These are phyloP conservation scores for Brassica juncea DNA, from an alignment of 345 rosid genomes.

Conservation along the genomic window DNA sequence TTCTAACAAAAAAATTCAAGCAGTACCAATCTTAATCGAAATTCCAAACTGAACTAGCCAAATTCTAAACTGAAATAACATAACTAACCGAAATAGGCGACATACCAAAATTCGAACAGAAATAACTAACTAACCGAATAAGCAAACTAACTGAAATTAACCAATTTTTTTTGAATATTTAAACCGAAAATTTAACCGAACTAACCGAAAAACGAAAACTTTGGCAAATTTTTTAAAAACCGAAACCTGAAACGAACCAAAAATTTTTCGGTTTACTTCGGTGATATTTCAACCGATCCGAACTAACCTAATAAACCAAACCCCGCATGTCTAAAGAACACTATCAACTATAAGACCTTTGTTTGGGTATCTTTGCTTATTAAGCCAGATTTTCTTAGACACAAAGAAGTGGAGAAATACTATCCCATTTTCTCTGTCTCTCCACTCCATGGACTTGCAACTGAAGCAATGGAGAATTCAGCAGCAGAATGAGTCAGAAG, in stretches of 20 bases:
- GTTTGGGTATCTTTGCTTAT: constrained; percentile 38
- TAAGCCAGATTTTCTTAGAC: constrained; percentile 30
- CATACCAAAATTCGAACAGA: not conserved
- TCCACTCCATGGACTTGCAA: constrained; percentile 70
- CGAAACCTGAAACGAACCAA: not conserved
- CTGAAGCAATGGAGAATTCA: constrained; percentile 90
- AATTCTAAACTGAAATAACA: no score
- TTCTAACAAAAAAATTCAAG: no score
- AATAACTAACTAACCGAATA: not conserved
- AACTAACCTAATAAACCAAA: no score
- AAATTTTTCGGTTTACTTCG: not conserved
- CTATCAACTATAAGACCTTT: constrained; percentile 20
- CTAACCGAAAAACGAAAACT: not conserved
- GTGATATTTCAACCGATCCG: no score
- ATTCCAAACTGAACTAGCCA: not conserved
- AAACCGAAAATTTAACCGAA: not conserved
- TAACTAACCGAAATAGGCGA: no score
- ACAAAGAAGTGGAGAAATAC: constrained; percentile 25
- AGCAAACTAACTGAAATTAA: no score
- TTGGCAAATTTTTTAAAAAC: not conserved
- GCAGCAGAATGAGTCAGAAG: constrained; percentile 58
- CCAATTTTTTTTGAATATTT: not conserved
- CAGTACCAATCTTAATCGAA: not conserved
- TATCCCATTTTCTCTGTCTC: constrained; percentile 30
- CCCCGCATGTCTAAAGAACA: not conserved